These are phyloP conservation scores for Anaeromyces robustus DNA, from an alignment of 192 early-diverging fungal species.

Conservation along the genomic window DNA sequence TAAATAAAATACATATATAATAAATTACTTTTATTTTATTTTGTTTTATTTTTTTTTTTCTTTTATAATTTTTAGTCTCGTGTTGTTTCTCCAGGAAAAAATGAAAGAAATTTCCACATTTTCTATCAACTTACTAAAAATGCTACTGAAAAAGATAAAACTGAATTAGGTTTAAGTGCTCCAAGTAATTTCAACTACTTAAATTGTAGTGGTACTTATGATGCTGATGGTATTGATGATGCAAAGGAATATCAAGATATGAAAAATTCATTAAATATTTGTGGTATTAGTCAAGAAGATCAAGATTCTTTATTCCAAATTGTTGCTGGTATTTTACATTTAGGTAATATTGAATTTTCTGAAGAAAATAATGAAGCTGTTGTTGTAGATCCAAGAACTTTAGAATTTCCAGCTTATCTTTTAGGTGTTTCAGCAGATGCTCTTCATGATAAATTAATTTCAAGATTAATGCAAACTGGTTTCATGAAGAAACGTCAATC, in stretches of 20 bases:
- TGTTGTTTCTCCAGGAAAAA: constrained; percentile 81
- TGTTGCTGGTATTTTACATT: constrained; percentile 84
- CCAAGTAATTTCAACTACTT: constrained; percentile 4
- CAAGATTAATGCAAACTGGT: constrained; percentile 5
- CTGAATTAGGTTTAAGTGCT: constrained; percentile 25
- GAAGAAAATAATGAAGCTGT: constrained; percentile 60
- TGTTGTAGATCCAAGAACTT: constrained; percentile 3
- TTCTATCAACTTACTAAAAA: constrained; percentile 84
- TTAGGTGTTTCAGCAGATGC: constrained; percentile 6
- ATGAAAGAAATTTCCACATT: constrained; percentile 97
- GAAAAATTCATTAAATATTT: constrained; percentile 79
- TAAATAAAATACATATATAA: too few species aligned
- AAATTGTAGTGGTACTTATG: constrained; percentile 1
- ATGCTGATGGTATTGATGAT: constrained; percentile 88
- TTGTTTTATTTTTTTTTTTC: too few species aligned
- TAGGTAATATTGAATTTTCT: constrained; percentile 83
- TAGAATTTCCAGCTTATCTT: constrained; percentile 39
- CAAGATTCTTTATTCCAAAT: constrained; percentile 80
- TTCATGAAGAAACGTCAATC: constrained; percentile 18
- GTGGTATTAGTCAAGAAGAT: constrained; percentile 65
- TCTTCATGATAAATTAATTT: constrained; percentile 2
- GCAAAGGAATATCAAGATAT: constrained; percentile 72
- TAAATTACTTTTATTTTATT: too few species aligned
- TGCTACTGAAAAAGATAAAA: constrained; percentile 35
- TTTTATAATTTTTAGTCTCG: constrained; percentile 57